Percentiles rank a stretch among this genome's conserved stretches.
Evolutionary conservation across 2,329 filamentous ascomycete species (phyloP).

Genomic region (Xenosphaeropsis pyriputrescens): DNA sequence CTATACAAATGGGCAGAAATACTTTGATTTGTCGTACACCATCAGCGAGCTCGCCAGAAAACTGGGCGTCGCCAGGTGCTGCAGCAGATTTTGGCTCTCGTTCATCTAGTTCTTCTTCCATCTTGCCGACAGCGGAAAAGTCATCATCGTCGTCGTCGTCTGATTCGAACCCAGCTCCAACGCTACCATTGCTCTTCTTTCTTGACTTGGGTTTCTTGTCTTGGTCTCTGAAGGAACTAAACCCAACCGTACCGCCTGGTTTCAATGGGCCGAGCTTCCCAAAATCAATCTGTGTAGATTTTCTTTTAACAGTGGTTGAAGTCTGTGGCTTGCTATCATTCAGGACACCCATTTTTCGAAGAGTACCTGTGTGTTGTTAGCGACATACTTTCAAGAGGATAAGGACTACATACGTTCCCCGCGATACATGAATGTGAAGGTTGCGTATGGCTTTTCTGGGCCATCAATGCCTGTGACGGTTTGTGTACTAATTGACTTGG

Average conservation of each 20-base stretch:
- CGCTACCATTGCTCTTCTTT: slow-evolving; percentile 48
- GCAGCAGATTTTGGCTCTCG: slow-evolving; percentile 44
- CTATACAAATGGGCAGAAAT: slow-evolving; percentile 9
- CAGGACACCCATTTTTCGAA: slow-evolving; percentile 91
- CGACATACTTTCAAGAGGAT: background rate
- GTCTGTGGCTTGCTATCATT: slow-evolving; percentile 52
- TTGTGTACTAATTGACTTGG: slow-evolving; percentile 95
- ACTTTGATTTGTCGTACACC: slow-evolving; percentile 74
- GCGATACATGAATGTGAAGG: slow-evolving; percentile 95
- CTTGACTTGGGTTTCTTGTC: slow-evolving; percentile 39
- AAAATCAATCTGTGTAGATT: slow-evolving; percentile 75
- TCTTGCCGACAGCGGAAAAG: slow-evolving; percentile 44
- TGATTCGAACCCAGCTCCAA: slow-evolving; percentile 39
- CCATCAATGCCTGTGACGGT: slow-evolving; percentile 98
- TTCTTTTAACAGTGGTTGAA: slow-evolving; percentile 53
- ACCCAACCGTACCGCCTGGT: slow-evolving; percentile 75
- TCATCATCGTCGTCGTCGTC: slow-evolving; percentile 70
- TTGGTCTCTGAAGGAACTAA: slow-evolving; percentile 72
- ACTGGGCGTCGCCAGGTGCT: slow-evolving; percentile 56
- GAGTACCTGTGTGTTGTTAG: slow-evolving; percentile 49
- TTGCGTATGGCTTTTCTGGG: slow-evolving; percentile 88
- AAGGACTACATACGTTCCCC: slow-evolving; percentile 62
- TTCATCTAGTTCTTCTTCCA: slow-evolving; percentile 50
- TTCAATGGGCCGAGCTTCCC: slow-evolving; percentile 74
- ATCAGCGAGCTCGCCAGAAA: slow-evolving; percentile 62